Conservation (phyloP, 306 rosid species). For the Medicago lupulina region DNA sequence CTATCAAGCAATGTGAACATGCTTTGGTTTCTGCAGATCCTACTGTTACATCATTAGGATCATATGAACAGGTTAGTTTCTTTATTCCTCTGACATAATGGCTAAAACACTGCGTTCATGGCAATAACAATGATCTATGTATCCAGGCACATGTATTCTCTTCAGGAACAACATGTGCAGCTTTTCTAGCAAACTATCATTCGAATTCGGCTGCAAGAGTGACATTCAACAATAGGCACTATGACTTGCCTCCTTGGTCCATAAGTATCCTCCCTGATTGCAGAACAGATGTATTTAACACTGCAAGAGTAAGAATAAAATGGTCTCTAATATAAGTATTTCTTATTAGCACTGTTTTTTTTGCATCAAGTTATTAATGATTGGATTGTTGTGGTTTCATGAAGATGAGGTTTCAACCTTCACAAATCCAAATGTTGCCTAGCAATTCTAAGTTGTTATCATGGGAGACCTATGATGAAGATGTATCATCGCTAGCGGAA, state of each 20-base stretch:
- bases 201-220: constrained; percentile 64
- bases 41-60: constrained; percentile 69
- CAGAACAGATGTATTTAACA: constrained; percentile 73
- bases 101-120: background rate
- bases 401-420: constrained; percentile 79
- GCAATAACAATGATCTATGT: constrained; percentile 32
- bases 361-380: constrained; percentile 42
- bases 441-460: constrained; percentile 60
- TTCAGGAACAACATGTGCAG: constrained; percentile 71
- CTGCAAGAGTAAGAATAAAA: constrained; percentile 71
- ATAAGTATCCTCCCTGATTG: constrained; percentile 98
- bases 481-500: constrained; percentile 66
- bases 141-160: constrained; percentile 82
- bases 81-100: constrained; percentile 8
- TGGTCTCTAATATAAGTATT: constrained; percentile 24
- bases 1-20: constrained; percentile 78
- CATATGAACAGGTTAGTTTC: constrained; percentile 75
- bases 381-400: constrained; percentile 41
- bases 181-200: constrained; percentile 83
- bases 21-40: constrained; percentile 91
- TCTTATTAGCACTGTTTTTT: constrained; percentile 30
- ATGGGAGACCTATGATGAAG: constrained; percentile 87
- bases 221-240: constrained; percentile 70
- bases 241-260: constrained; percentile 95
- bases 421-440: constrained; percentile 71